Conservation (phyloP, 495 filamentous ascomycete genomes). For the Xylaria bambusicola region DNA sequence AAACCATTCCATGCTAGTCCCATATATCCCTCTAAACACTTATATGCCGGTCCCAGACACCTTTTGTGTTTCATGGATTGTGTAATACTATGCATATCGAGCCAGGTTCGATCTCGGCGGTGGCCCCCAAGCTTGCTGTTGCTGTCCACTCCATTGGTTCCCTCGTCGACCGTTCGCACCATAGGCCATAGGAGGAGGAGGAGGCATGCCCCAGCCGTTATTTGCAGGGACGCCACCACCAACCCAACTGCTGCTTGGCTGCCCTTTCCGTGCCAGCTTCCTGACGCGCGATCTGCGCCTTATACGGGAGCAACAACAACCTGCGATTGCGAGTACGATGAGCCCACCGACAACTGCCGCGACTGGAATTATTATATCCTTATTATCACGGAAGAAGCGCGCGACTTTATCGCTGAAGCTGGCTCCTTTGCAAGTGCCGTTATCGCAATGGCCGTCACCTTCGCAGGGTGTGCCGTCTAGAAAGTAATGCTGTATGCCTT, state of each 20-base stretch:
- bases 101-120: constrained; percentile 18
- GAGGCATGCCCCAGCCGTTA: constrained; percentile 18
- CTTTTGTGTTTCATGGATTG: not conserved
- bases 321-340: constrained; percentile 61
- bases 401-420: constrained; percentile 60
- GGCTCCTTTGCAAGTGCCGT: constrained; percentile 70
- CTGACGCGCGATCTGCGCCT: constrained; percentile 39
- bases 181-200: constrained; percentile 19
- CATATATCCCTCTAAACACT: constrained; percentile 9
- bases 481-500: constrained; percentile 84
- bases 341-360: constrained; percentile 66
- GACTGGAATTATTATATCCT: constrained; percentile 75
- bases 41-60: constrained; percentile 25
- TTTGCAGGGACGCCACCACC: constrained; percentile 17
- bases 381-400: constrained; percentile 70
- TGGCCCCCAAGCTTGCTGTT: constrained; percentile 28
- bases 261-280: constrained; percentile 24
- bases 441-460: constrained; percentile 75
- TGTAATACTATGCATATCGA: constrained; percentile 30
- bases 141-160: constrained; percentile 10
- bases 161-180: constrained; percentile 3
- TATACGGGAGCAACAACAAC: constrained; percentile 61
- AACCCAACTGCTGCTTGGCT: constrained; percentile 30
- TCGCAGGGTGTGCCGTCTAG: constrained; percentile 89
- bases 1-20: not conserved